Conservation (phyloP, 768 basidiomycete species). For the Clavulina sp. region DNA sequence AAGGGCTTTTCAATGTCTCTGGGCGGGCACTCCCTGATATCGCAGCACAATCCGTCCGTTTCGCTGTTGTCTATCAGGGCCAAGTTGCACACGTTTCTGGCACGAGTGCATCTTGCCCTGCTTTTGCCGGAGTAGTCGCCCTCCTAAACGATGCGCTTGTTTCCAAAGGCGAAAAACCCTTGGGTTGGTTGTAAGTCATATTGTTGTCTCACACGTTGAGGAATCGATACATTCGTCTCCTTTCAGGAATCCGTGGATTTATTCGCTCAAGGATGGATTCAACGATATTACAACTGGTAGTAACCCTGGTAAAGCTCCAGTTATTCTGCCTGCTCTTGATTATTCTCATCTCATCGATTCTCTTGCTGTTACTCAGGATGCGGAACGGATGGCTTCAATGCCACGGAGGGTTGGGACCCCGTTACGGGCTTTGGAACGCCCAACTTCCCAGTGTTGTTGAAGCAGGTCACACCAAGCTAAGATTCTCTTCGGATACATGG, state of each 20-base stretch:
- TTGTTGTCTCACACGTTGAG: background rate
- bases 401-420: slow-evolving; percentile 1
- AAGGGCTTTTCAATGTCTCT: slow-evolving; percentile 36
- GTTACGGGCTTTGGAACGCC: background rate
- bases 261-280: slow-evolving; percentile 19
- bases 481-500: too few relatives aligned
- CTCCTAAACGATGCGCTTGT: slow-evolving; percentile 39
- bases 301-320: too few relatives aligned
- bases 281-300: slow-evolving; percentile 41
- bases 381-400: slow-evolving; percentile 49
- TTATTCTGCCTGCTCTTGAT: too few relatives aligned
- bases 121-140: slow-evolving; percentile 36
- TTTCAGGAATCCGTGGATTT: slow-evolving; percentile 37
- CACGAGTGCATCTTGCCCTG: slow-evolving; percentile 47
- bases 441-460: too few relatives aligned
- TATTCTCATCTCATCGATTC: too few relatives aligned
- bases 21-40: slow-evolving; percentile 35
- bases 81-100: slow-evolving; percentile 29
- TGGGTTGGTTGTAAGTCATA: slow-evolving; percentile 35
- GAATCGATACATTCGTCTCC: background rate
- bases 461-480: too few relatives aligned
- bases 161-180: slow-evolving; percentile 22
- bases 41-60: slow-evolving; percentile 36
- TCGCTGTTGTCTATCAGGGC: slow-evolving; percentile 31
- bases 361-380: slow-evolving; percentile 42